These are phyloP conservation scores for Gonium pectorale DNA, from an alignment of 139 green algal genomes.

Conservation along the genomic window DNA sequence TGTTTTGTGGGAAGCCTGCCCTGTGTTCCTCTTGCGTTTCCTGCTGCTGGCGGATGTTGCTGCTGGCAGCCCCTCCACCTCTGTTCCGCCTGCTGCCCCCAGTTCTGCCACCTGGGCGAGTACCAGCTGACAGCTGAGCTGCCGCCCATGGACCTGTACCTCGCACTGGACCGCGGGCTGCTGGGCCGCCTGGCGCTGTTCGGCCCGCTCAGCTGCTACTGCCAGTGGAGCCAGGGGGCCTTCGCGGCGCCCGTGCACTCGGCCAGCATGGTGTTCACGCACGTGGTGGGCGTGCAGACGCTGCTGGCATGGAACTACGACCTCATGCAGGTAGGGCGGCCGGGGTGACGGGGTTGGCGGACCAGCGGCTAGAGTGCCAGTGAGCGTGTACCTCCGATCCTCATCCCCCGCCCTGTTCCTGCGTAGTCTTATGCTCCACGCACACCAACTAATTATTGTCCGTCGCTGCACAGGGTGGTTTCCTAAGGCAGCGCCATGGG, in stretches of 20 bases:
- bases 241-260: slow-evolving; percentile 45
- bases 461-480: no score
- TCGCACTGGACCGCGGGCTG: slow-evolving; percentile 43
- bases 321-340: slow-evolving; percentile 9
- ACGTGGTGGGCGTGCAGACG: slow-evolving; percentile 53
- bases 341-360: background rate
- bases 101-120: slow-evolving; percentile 58
- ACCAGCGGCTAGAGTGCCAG: no score
- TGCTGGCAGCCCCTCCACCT: background rate
- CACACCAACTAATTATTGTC: no score
- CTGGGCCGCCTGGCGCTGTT: slow-evolving; percentile 43
- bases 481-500: no score
- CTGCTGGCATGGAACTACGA: slow-evolving; percentile 56
- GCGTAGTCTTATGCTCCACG: no score
- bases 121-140: slow-evolving; percentile 45
- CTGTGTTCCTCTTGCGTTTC: no score
- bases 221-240: slow-evolving; percentile 29
- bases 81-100: background rate
- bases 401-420: no score
- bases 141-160: slow-evolving; percentile 51
- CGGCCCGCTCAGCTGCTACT: slow-evolving; percentile 6
- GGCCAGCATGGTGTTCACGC: slow-evolving; percentile 56
- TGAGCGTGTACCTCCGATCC: no score
- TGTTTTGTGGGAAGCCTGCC: no score
- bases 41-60: no score